Conservation (phyloP, 1,284 basidiomycete species). For the Microstroma glucosiphilum region DNA sequence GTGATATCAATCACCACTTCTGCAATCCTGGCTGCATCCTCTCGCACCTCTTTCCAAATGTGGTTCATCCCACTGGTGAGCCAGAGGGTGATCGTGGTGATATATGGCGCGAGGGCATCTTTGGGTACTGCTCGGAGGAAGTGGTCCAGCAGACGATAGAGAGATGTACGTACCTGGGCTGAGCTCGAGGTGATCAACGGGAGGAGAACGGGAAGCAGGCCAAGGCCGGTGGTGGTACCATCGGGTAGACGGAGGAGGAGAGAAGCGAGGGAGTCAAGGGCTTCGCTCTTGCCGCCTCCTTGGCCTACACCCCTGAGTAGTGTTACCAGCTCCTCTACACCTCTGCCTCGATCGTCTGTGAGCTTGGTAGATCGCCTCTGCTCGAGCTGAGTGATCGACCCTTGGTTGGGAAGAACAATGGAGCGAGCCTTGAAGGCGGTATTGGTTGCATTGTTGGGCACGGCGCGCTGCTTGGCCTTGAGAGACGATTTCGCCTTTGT, state of each 20-base stretch:
- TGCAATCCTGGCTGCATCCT: slow-evolving; percentile 11
- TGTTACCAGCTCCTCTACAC: slow-evolving; percentile 6
- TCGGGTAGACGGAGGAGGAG: neutral
- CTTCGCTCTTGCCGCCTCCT: slow-evolving; percentile 9
- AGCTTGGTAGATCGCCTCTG: slow-evolving; percentile 5
- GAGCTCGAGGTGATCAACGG: slow-evolving; percentile 9
- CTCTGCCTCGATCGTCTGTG: slow-evolving; percentile 11
- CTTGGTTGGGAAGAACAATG: slow-evolving; percentile 13
- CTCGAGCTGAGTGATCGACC: slow-evolving; percentile 5
- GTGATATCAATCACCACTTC: slow-evolving; percentile 1
- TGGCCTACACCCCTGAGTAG: slow-evolving; percentile 6
- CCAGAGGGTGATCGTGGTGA: slow-evolving; percentile 9
- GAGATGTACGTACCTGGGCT: slow-evolving; percentile 4
- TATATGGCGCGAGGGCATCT: slow-evolving; percentile 10
- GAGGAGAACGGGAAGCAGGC: slow-evolving; percentile 5
- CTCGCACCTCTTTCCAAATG: slow-evolving; percentile 13
- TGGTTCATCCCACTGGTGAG: slow-evolving; percentile 12
- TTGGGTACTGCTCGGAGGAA: neutral
- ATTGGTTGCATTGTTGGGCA: slow-evolving; percentile 12
- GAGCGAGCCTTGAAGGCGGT: slow-evolving; percentile 14
- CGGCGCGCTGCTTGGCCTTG: slow-evolving; percentile 12
- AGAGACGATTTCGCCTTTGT: slow-evolving; percentile 4
- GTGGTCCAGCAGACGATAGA: slow-evolving; percentile 2
- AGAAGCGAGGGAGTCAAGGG: neutral
- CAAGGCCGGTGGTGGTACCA: neutral